phyloP scores from a whole-genome alignment of 495 filamentous ascomycete genomes.

The Articulospora tetracladia region DNA sequence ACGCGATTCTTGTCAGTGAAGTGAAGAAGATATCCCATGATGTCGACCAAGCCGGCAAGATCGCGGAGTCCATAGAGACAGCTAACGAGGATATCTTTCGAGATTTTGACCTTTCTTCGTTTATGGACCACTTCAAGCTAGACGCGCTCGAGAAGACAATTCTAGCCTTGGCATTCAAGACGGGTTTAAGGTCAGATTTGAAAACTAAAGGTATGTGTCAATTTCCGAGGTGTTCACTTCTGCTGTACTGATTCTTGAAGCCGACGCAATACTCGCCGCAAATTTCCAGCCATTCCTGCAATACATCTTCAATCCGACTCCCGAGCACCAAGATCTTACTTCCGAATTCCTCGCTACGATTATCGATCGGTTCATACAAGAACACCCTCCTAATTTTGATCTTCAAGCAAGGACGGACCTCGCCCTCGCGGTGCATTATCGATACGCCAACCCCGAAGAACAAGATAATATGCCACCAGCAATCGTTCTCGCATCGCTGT shows the following conservation, averaged over 20 bases:
- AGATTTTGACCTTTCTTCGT: slow-evolving; percentile 89
- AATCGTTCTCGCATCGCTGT: slow-evolving; percentile 70
- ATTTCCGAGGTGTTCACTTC: slow-evolving; percentile 20
- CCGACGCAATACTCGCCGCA: slow-evolving; percentile 76
- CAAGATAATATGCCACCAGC: slow-evolving; percentile 58
- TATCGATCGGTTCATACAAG: slow-evolving; percentile 75
- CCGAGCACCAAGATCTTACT: slow-evolving; percentile 56
- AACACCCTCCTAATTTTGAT: slow-evolving; percentile 77
- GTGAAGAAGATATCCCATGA: slow-evolving; percentile 81
- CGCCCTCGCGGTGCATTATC: slow-evolving; percentile 58
- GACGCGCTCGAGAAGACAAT: slow-evolving; percentile 82
- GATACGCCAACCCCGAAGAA: slow-evolving; percentile 52
- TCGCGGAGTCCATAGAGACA: slow-evolving; percentile 87
- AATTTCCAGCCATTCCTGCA: slow-evolving; percentile 72
- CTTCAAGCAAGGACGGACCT: slow-evolving; percentile 68
- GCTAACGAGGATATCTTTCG: slow-evolving; percentile 82
- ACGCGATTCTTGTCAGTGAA: slow-evolving; percentile 75
- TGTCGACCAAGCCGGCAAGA: slow-evolving; percentile 76
- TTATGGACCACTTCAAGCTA: slow-evolving; percentile 90
- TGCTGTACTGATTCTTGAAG: slow-evolving; percentile 41
- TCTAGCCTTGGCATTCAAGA: slow-evolving; percentile 86
- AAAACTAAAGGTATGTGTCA: slow-evolving; percentile 73
- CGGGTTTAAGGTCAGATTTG: slow-evolving; percentile 70
- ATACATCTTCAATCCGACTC: slow-evolving; percentile 54
- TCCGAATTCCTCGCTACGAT: slow-evolving; percentile 67